phyloP scores from a whole-genome alignment of 768 basidiomycete genomes.

The Lactarius pseudohatsudake region DNA sequence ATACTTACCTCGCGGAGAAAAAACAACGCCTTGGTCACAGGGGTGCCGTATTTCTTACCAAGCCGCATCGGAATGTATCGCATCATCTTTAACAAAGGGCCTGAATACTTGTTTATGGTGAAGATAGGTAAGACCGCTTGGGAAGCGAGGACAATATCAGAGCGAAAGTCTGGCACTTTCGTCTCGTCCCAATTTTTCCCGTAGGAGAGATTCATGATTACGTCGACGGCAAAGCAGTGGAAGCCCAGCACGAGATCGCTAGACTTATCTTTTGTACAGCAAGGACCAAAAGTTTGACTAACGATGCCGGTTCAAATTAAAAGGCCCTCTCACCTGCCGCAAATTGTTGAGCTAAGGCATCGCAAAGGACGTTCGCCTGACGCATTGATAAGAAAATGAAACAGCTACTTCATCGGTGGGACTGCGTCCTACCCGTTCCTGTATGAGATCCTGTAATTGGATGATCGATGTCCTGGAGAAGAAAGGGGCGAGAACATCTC shows the following conservation, averaged over 20 bases:
- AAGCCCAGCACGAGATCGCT: constrained; percentile 6
- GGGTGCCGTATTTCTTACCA: background rate
- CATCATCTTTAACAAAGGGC: background rate
- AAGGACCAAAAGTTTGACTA: background rate
- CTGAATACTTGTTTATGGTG: background rate
- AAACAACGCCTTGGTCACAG: background rate
- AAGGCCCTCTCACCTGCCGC: background rate
- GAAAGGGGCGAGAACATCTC: background rate
- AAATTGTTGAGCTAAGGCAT: background rate
- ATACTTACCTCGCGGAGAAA: background rate
- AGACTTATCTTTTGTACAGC: too few species aligned
- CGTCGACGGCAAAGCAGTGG: constrained; percentile 2
- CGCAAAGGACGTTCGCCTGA: background rate
- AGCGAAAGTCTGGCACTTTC: background rate
- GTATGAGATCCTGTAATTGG: constrained; percentile 2
- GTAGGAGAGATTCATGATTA: constrained; percentile 1
- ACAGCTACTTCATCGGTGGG: background rate
- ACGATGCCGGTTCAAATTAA: background rate
- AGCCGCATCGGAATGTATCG: background rate
- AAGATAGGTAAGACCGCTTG: background rate
- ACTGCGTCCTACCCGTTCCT: background rate
- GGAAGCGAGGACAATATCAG: background rate
- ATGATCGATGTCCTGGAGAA: constrained; percentile 9
- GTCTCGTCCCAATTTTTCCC: background rate
- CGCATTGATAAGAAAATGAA: background rate